Conservation (phyloP, 1,284 basidiomycete genomes). For the Caloboletus inedulis region DNA sequence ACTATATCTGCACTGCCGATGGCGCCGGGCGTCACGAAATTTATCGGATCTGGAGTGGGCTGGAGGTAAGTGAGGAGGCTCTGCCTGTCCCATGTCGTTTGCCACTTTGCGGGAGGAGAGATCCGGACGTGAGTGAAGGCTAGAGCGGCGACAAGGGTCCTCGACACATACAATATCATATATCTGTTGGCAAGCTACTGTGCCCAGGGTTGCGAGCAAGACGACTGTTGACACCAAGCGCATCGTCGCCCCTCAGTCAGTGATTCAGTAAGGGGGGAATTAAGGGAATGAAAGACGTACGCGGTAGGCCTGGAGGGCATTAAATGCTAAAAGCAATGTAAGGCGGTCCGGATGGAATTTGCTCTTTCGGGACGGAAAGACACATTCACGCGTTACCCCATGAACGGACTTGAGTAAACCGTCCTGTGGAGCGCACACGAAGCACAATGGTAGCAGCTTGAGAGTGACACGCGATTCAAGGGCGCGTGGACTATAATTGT, state of each 20-base stretch:
- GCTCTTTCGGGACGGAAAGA: conserved; percentile 1
- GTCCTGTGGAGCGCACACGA: not conserved
- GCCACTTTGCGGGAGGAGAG: conserved; percentile 42
- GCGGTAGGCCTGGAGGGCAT: conserved; percentile 3
- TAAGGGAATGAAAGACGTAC: conserved; percentile 4
- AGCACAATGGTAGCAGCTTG: not conserved
- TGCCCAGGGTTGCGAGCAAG: conserved; percentile 17
- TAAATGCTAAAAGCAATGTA: conserved; percentile 16
- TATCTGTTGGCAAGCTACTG: conserved; percentile 32
- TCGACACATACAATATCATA: conserved; percentile 30
- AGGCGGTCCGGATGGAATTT: conserved; percentile 6
- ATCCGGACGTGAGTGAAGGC: conserved; percentile 4
- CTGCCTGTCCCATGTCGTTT: conserved; percentile 59
- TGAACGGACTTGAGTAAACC: not conserved
- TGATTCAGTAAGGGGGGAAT: not conserved
- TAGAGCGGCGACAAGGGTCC: not conserved
- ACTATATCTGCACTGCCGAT: conserved; percentile 45
- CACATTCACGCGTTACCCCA: not conserved
- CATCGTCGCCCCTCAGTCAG: conserved; percentile 16
- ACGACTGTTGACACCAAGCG: conserved; percentile 6
- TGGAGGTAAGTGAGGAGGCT: conserved; percentile 48
- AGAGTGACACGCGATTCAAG: not conserved
- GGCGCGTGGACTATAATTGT: not conserved
- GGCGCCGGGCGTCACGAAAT: conserved; percentile 45
- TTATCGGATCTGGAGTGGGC: conserved; percentile 46